phyloP scores from a whole-genome alignment of 805 yeast species.

The Kazachstania africana region DNA sequence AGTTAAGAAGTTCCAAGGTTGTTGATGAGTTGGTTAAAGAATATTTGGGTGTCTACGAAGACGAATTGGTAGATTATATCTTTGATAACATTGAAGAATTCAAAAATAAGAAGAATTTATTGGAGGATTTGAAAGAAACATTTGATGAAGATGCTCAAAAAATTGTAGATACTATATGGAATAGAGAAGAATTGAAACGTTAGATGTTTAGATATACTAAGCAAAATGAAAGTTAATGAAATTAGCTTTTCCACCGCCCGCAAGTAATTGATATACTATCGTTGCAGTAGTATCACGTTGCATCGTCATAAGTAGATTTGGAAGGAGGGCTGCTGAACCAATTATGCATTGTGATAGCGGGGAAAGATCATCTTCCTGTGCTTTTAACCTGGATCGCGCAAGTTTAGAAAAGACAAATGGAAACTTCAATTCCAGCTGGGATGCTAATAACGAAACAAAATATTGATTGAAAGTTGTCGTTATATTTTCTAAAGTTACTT shows the following conservation, averaged over 20 bases:
- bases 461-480: conserved; percentile 16
- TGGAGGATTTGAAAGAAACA: conserved; percentile 21
- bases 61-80: conserved; percentile 23
- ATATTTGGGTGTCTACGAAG: conserved; percentile 24
- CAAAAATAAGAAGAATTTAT: conserved; percentile 12
- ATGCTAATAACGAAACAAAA: conserved; percentile 18
- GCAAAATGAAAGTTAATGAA: not conserved
- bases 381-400: conserved; percentile 12
- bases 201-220: not conserved
- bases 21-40: conserved; percentile 24
- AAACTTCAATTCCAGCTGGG: conserved; percentile 26
- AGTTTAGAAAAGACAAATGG: conserved; percentile 25
- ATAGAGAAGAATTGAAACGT: conserved; percentile 5
- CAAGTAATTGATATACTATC: conserved; percentile 11
- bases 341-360: conserved; percentile 20
- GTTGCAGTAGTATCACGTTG: conserved; percentile 14
- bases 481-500: not conserved
- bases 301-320: conserved; percentile 11
- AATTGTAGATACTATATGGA: conserved; percentile 22
- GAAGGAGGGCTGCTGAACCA: conserved; percentile 13
- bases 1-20: conserved; percentile 10
- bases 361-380: conserved; percentile 15
- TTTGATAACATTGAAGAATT: conserved; percentile 18
- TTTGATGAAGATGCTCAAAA: conserved; percentile 24
- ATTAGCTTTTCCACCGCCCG: not conserved